These are phyloP conservation scores for Xylaria curta DNA, from an alignment of 495 filamentous ascomycete genomes.

Conservation along the genomic window DNA sequence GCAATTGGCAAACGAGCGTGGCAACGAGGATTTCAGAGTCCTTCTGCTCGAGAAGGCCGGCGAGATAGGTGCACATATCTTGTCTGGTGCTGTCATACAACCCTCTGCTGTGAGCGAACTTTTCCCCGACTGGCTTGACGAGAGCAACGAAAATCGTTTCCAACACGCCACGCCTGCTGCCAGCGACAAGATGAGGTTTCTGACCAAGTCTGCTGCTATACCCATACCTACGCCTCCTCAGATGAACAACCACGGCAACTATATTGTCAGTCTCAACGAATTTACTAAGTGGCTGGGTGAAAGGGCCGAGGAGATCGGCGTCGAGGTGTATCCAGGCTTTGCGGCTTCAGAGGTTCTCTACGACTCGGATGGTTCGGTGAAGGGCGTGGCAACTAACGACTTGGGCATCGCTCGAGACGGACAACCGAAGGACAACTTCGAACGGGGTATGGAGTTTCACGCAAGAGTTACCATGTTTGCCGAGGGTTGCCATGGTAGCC, in stretches of 20 bases:
- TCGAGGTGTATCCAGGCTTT: slow-evolving; percentile 97
- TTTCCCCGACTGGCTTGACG: slow-evolving; percentile 89
- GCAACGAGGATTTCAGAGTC: slow-evolving; percentile 94
- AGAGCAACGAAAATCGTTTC: slow-evolving; percentile 86
- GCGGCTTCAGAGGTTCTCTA: slow-evolving; percentile 94
- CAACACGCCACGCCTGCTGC: slow-evolving; percentile 81
- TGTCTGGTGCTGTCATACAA: slow-evolving; percentile 95
- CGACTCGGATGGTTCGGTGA: slow-evolving; percentile 81
- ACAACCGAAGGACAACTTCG: slow-evolving; percentile 88
- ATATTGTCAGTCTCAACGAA: slow-evolving; percentile 94
- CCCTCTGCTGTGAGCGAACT: slow-evolving; percentile 89
- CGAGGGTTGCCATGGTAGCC: slow-evolving; percentile 94
- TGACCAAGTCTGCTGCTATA: slow-evolving; percentile 81
- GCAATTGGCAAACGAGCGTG: slow-evolving; percentile 93
- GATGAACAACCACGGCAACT: slow-evolving; percentile 98
- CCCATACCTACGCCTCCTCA: slow-evolving; percentile 89
- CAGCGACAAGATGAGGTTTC: slow-evolving; percentile 88
- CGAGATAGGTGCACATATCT: slow-evolving; percentile 91
- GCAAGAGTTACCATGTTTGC: slow-evolving; percentile 91
- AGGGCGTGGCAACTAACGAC: slow-evolving; percentile 96
- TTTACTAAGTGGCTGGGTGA: slow-evolving; percentile 95
- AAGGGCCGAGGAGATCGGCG: slow-evolving; percentile 93
- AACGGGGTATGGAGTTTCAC: slow-evolving; percentile 98
- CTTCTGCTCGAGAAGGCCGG: slow-evolving; percentile 94
- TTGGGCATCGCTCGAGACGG: slow-evolving; percentile 81